Conservation (phyloP, 352 stramenopile genomes). For the Phytophthora meadii region DNA sequence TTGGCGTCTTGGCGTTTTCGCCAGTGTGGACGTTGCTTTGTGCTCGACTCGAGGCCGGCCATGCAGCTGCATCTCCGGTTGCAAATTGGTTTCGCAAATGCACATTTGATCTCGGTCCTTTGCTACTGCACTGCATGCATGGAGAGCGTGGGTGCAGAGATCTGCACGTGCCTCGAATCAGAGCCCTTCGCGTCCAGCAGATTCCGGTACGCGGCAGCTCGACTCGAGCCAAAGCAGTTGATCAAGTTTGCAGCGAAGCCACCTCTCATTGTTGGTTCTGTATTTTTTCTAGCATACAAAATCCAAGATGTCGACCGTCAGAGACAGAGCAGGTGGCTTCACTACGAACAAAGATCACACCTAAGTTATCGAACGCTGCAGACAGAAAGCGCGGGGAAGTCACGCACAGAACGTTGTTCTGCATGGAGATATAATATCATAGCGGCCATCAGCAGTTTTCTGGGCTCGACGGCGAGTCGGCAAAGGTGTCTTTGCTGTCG, state of each 20-base stretch:
- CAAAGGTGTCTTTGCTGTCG: conserved; percentile 8
- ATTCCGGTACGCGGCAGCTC: neutral
- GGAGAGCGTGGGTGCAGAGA: conserved; percentile 4
- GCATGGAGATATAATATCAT: too few relatives aligned
- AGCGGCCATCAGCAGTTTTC: conserved; percentile 3
- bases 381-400: neutral
- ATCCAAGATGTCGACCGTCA: conserved; percentile 9
- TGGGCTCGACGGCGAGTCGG: neutral
- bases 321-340: conserved; percentile 26
- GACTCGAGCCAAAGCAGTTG: neutral
- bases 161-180: conserved; percentile 3
- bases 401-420: too few relatives aligned
- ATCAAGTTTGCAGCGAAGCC: too few relatives aligned
- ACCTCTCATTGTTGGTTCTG: conserved; percentile 7
- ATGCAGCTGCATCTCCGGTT: neutral
- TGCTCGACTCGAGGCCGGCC: neutral
- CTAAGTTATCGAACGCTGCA: too few relatives aligned
- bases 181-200: neutral
- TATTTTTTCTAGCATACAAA: conserved; percentile 24
- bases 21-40: neutral
- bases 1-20: conserved; percentile 1
- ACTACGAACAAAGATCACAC: neutral
- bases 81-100: too few relatives aligned
- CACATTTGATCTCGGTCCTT: neutral
- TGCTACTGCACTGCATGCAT: neutral